phyloP scores from a whole-genome alignment of 2,329 filamentous ascomycete genomes.

The Colletotrichum echinochloae region DNA sequence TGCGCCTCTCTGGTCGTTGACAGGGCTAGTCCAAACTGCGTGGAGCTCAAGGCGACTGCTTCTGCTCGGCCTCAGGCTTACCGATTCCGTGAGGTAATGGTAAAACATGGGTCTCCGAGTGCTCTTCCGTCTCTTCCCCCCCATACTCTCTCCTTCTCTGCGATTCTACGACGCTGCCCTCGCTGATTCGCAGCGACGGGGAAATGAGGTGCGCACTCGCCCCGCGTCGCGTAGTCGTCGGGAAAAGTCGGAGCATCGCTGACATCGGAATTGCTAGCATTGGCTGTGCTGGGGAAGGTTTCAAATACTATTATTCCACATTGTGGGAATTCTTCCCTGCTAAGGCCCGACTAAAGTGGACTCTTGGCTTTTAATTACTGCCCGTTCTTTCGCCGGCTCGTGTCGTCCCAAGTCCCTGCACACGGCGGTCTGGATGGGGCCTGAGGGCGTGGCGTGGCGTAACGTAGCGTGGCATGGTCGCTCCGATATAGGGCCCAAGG shows the following conservation, averaged over 20 bases:
- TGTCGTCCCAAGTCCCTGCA: neutral
- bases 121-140: slow-evolving; percentile 1
- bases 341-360: slow-evolving; percentile 40
- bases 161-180: slow-evolving; percentile 3
- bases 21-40: slow-evolving; percentile 25
- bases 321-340: slow-evolving; percentile 32
- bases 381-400: slow-evolving; percentile 17
- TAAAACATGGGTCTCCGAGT: slow-evolving; percentile 29
- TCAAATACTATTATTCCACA: slow-evolving; percentile 37
- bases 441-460: slow-evolving; percentile 6
- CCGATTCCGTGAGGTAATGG: slow-evolving; percentile 48
- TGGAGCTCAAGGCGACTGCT: slow-evolving; percentile 14
- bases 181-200: slow-evolving; percentile 23
- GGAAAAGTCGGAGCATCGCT: slow-evolving; percentile 38
- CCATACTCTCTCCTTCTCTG: neutral
- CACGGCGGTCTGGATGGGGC: slow-evolving; percentile 20
- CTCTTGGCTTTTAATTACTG: slow-evolving; percentile 33
- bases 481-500: slow-evolving; percentile 41
- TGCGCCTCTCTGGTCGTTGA: slow-evolving; percentile 3
- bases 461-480: slow-evolving; percentile 1
- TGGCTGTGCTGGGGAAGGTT: slow-evolving; percentile 38
- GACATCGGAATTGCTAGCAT: slow-evolving; percentile 34
- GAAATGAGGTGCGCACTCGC: slow-evolving; percentile 14
- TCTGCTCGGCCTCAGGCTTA: slow-evolving; percentile 28
- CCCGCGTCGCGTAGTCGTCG: slow-evolving; percentile 30